Percentiles rank a stretch among this genome's conserved stretches.
phyloP scores from a whole-genome alignment of 768 basidiomycete genomes.

The Trametes cinnabarina region DNA sequence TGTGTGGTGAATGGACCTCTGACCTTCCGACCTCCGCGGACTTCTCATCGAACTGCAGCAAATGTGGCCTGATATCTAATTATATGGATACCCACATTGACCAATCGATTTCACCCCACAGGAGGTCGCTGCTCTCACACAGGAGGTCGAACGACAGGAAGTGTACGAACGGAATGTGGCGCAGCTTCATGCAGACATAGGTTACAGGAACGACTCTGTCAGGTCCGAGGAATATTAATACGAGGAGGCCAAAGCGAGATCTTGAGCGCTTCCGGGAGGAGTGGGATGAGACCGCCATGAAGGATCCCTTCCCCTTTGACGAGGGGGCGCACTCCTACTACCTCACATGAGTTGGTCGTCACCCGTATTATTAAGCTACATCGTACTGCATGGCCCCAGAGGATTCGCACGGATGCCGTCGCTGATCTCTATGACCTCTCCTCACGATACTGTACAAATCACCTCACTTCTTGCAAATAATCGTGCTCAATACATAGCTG shows the following conservation, averaged over 20 bases:
- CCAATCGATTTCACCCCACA: conserved; percentile 3
- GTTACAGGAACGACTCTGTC: background rate
- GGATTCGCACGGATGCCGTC: no score
- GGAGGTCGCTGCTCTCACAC: background rate
- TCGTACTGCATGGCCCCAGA: no score
- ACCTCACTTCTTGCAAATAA: no score
- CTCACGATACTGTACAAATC: no score
- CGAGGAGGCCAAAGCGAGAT: background rate
- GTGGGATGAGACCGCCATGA: conserved; percentile 9
- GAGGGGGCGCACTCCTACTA: conserved; percentile 1
- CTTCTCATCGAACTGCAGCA: background rate
- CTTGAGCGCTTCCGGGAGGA: background rate
- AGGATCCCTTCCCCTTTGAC: conserved; percentile 5
- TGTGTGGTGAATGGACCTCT: conserved; percentile 1
- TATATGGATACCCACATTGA: background rate
- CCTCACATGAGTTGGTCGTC: background rate
- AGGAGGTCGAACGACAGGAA: background rate
- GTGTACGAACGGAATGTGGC: background rate
- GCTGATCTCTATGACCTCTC: no score
- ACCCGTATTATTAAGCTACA: no score
- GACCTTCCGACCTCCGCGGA: background rate
- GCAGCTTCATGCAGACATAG: background rate
- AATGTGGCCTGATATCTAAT: background rate
- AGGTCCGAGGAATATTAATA: background rate
- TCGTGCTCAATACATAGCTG: no score